Evolutionary conservation across 441 rosid genomes (phyloP).

Genomic region (Rhodomyrtus psidioides): DNA sequence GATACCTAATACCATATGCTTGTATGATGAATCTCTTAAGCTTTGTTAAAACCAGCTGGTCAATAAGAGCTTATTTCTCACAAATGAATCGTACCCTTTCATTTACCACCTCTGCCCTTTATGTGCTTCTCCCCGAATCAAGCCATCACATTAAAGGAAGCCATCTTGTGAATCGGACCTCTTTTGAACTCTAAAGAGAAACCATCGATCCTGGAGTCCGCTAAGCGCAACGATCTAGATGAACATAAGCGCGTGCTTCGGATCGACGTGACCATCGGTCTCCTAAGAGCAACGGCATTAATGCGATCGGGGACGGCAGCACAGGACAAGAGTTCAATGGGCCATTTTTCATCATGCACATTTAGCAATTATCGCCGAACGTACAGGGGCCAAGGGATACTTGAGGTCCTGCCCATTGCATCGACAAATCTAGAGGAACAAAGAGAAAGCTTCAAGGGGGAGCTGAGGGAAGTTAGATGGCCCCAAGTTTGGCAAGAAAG

Average conservation of each 20-base stretch:
- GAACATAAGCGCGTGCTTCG: not conserved
- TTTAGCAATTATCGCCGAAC: not conserved
- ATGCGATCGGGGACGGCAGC: not conserved
- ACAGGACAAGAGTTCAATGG: not conserved
- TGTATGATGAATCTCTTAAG: not conserved
- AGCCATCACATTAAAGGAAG: not conserved
- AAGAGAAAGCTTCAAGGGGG: not conserved
- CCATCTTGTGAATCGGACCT: not conserved
- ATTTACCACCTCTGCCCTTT: not conserved
- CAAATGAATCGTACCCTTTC: not conserved
- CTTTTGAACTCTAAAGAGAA: not conserved
- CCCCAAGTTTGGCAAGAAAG: not conserved
- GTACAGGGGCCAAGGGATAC: not conserved
- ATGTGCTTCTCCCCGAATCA: not conserved
- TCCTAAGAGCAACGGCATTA: not conserved
- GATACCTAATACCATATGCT: not conserved
- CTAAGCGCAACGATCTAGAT: not conserved
- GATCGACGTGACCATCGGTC: not conserved
- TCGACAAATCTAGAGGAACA: not conserved
- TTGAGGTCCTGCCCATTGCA: not conserved
- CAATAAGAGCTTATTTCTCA: not conserved
- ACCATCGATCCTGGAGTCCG: not conserved
- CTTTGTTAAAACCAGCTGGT: not conserved
- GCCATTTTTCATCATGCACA: not conserved
- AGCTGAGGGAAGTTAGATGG: not conserved